phyloP scores from a whole-genome alignment of 441 rosid species.

The Gossypium schwendimanii region DNA sequence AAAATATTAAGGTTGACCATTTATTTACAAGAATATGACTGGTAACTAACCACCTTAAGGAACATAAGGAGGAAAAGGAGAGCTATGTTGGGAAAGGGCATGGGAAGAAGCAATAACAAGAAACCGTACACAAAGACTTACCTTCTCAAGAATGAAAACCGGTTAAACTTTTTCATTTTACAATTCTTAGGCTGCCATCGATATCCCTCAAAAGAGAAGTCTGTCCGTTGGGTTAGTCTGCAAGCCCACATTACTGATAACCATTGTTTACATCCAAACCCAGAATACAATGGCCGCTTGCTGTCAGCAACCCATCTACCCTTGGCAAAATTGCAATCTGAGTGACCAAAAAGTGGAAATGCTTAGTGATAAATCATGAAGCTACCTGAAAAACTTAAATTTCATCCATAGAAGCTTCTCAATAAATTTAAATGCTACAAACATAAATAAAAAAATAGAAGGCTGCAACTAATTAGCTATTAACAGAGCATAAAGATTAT shows the following conservation, averaged over 20 bases:
- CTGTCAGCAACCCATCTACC: conserved; percentile 72
- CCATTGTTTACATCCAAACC: conserved; percentile 74
- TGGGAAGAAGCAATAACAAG: not conserved
- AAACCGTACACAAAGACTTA: conserved; percentile 9
- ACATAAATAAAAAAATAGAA: not conserved
- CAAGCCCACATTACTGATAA: conserved; percentile 89
- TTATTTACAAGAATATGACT: not conserved
- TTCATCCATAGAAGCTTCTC: not conserved
- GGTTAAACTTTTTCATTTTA: conserved; percentile 51
- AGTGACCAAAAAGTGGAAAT: conserved; percentile 5
- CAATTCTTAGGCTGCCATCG: conserved; percentile 77
- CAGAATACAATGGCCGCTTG: conserved; percentile 63
- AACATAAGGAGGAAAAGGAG: not conserved
- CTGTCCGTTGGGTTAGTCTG: conserved; percentile 57
- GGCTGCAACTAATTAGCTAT: not conserved
- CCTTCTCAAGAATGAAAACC: conserved; percentile 57
- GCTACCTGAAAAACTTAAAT: not conserved
- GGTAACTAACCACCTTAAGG: not conserved
- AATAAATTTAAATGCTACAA: not conserved
- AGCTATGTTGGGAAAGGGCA: not conserved
- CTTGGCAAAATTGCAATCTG: conserved; percentile 78
- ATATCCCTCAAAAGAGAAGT: conserved; percentile 64
- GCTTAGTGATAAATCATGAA: not conserved
- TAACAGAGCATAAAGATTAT: not conserved
- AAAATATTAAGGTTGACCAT: not conserved